These are phyloP conservation scores for Annulohypoxylon truncatum DNA, from an alignment of 2,329 filamentous ascomycete species.

Conservation along the genomic window DNA sequence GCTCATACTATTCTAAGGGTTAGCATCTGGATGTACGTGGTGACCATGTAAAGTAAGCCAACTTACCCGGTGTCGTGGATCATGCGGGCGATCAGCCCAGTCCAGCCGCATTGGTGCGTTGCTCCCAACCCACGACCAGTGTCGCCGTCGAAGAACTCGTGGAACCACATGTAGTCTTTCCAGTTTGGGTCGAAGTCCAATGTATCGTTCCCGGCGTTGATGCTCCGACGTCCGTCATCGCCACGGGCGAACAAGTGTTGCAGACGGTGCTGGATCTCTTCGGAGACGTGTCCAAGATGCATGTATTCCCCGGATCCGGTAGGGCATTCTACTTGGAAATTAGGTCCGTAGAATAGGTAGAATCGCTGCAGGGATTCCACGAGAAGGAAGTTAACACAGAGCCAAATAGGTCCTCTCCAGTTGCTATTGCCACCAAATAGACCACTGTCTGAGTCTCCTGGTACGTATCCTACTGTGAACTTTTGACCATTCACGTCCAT, in stretches of 20 bases:
- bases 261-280: slow-evolving; percentile 93
- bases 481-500: slow-evolving; percentile 96
- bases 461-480: slow-evolving; percentile 89
- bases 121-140: slow-evolving; percentile 88
- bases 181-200: slow-evolving; percentile 93
- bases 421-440: slow-evolving; percentile 98
- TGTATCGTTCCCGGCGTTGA: slow-evolving; percentile 85
- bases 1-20: slow-evolving; percentile 71
- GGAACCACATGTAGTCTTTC: slow-evolving; percentile 95
- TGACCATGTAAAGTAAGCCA: neutral
- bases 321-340: slow-evolving; percentile 91
- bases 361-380: slow-evolving; percentile 95
- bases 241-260: slow-evolving; percentile 90
- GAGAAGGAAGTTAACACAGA: slow-evolving; percentile 94
- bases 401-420: slow-evolving; percentile 96
- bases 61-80: slow-evolving; percentile 96
- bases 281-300: slow-evolving; percentile 94
- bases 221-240: slow-evolving; percentile 86
- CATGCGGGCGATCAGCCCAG: slow-evolving; percentile 92
- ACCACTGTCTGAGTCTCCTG: slow-evolving; percentile 95
- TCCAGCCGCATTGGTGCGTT: slow-evolving; percentile 97
- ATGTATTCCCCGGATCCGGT: slow-evolving; percentile 93
- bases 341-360: slow-evolving; percentile 93
- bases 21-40: slow-evolving; percentile 50
- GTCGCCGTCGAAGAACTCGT: slow-evolving; percentile 97